phyloP scores from a whole-genome alignment of 345 rosid species.

The Eucalyptus sp. region DNA sequence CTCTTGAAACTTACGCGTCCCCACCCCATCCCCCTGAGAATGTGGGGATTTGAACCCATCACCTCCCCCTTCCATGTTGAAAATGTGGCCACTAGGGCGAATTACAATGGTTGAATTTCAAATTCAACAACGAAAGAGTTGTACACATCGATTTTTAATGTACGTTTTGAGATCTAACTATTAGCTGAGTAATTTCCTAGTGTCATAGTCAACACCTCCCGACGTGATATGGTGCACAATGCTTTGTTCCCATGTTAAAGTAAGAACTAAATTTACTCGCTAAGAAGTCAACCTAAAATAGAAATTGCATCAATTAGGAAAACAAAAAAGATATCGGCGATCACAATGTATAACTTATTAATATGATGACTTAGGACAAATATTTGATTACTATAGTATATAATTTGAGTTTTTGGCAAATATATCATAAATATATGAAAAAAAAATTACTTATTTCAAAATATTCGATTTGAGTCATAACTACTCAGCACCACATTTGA shows the following conservation, averaged over 20 bases:
- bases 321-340: background rate
- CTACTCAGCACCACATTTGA: accelerated
- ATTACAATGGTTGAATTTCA: background rate
- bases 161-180: background rate
- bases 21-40: too few species aligned
- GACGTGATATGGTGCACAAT: background rate
- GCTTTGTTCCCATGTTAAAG: background rate
- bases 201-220: background rate
- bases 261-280: background rate
- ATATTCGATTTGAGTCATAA: too few species aligned
- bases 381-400: background rate
- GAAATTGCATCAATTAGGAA: background rate
- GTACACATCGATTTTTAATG: background rate
- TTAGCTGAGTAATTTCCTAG: background rate
- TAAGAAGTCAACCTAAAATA: background rate
- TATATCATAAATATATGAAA: too few species aligned
- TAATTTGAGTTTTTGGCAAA: background rate
- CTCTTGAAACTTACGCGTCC: too few species aligned
- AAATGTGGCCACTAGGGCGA: too few species aligned
- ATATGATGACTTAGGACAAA: background rate
- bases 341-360: background rate
- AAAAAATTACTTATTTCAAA: accelerated
- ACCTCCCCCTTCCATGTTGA: too few species aligned
- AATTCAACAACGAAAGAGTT: accelerated
- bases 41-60: too few species aligned